Evolutionary conservation across 176 grass and related monocot genomes (phyloP).

Genomic region (Bothriochloa decipiens): DNA sequence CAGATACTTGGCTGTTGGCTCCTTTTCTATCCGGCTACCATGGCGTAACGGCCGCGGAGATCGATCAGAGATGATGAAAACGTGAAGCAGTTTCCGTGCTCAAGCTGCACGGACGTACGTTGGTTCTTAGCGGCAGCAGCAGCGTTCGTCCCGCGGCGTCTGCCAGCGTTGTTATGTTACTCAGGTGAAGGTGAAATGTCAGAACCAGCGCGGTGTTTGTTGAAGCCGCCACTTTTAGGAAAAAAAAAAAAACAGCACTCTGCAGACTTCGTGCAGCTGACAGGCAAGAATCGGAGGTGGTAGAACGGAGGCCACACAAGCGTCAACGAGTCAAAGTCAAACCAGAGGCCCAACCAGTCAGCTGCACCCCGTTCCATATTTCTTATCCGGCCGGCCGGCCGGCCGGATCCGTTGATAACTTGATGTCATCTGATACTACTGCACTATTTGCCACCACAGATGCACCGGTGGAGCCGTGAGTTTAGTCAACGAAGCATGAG

Average conservation of each 20-base stretch:
- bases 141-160: neutral
- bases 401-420: neutral
- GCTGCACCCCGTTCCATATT: neutral
- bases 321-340: neutral
- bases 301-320: neutral
- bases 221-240: neutral
- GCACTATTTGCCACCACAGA: no score
- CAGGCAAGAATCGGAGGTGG: neutral
- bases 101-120: neutral
- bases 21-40: neutral
- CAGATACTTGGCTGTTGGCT: neutral
- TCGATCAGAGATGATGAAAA: neutral
- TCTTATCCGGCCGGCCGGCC: neutral
- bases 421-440: neutral
- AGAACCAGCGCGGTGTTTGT: neutral
- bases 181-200: no score
- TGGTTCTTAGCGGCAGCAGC: neutral
- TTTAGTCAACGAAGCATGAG: neutral
- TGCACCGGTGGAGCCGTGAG: no score
- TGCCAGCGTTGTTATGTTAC: neutral
- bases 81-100: neutral
- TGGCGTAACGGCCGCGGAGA: neutral
- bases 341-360: neutral
- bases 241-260: no score
- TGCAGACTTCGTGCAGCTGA: neutral